Evolutionary conservation across 306 rosid genomes (phyloP), one percentile per base, ranked within the genome.

Genomic region (Prunus mume): DNA sequence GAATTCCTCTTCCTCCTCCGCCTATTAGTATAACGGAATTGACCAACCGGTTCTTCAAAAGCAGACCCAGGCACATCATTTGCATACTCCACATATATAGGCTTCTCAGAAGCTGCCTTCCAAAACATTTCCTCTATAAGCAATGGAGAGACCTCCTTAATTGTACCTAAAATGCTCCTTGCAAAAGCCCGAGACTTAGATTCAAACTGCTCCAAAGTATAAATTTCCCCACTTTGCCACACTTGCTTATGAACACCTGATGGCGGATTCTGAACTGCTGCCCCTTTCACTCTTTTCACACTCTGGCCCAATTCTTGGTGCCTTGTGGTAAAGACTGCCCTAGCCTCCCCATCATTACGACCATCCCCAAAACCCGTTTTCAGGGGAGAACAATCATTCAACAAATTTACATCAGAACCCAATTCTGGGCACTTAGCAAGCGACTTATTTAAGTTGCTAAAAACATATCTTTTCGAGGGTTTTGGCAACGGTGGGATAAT

Each of bases 21-120:
- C 60, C 93, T 89, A 78, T 71, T 88, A 76, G 87, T 78, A 82
- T 72, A 74, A 76, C 65, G 90, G 85, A 81, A 85, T 76, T 89
- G 90, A 75, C 96, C 96, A 78, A 86, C 87, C 0, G 92, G 91
- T 67, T 90, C 93, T 69, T 91, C 99, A 78, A 95, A 95, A 70
- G 91, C 99, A 67, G 98, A 92, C 68, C 99, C 99, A 52, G 99
- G 99, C 79, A 95, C 96, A 61, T 95, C 99, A 84, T 95, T 95
- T 72, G 99, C 99, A 71, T 95, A 95, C 88, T 95, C 99, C 34
- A 95, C 79, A 76, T 89, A 91, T 65, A 92, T 95, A 24, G 97
- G 97, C 88, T 92, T 95, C 82, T 91, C 99, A 30, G 86, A 84
- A 86, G 96, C 83, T 11, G 98, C 87, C 88, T 92, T 95, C 99